A percentile compares a stretch with the other conserved stretches of the same genome.
phyloP scores from a whole-genome alignment of 768 basidiomycete genomes.

The Hygrocybe coccinea region DNA sequence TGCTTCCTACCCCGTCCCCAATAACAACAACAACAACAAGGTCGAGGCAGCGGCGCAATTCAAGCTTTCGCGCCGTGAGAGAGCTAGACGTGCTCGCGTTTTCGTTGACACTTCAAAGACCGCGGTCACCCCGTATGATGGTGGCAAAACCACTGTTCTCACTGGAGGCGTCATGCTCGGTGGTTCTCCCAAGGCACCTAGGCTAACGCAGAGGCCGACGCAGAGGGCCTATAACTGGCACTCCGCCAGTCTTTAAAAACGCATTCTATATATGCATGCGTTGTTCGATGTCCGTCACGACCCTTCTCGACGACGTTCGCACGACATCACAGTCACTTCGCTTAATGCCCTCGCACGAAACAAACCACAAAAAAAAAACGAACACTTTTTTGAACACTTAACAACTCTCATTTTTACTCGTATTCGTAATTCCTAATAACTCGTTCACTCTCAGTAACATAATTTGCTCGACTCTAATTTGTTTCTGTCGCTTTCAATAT shows the following conservation, averaged over 20 bases:
- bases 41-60: background rate
- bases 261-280: no score
- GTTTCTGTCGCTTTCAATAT: no score
- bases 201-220: background rate
- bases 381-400: no score
- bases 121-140: slow-evolving; percentile 80
- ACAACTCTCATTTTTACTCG: no score
- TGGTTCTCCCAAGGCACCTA: background rate
- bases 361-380: no score
- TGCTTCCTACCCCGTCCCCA: background rate
- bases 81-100: slow-evolving; percentile 62
- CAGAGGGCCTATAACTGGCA: background rate
- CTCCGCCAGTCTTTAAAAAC: background rate
- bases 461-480: no score
- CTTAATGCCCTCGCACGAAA: no score
- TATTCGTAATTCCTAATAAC: no score
- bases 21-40: background rate
- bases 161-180: slow-evolving; percentile 42
- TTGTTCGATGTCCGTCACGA: background rate
- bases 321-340: no score
- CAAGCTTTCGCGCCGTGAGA: slow-evolving; percentile 65
- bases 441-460: no score
- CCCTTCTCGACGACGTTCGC: background rate
- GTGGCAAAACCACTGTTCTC: slow-evolving; percentile 82
- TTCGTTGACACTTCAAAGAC: slow-evolving; percentile 73